Evolutionary conservation across 768 basidiomycete genomes (phyloP), one percentile per base, ranked within the genome.

Genomic region (Leccinum subtestaceum): DNA sequence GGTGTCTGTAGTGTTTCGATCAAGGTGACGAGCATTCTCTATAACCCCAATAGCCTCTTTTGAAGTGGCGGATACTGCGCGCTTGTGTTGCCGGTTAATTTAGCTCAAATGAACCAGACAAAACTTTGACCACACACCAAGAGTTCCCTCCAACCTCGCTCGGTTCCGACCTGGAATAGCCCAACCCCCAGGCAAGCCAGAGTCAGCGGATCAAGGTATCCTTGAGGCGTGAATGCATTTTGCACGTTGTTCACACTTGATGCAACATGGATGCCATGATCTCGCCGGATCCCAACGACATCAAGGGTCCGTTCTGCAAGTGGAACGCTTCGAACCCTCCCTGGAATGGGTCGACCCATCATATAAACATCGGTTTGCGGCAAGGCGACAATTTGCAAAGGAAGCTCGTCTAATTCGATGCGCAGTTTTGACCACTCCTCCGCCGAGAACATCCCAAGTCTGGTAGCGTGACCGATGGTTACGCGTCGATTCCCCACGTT

Each of bases 161-260:
- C 74, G 15, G 79, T 83, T 12, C 81, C 84, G 36, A 80, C 76
- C 67, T 86, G 86, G 65, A 86, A 87, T 31, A 86, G 62, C 3
- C 78, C 81, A 11, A 84, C 81, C 19, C 81, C 84, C 48, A 88
- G 78, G 36, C 82, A 77, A 52, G 84, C 81, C 55, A 88, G 71
- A 5, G 78, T 75, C n/a, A 88, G 72, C 9, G 86, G 85, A 73
- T 86, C 86, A 47, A 83, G 67, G 27, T 79, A 80, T 53, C 86
- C 87, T 72, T 88, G 86, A 43, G 86, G 87, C 36, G 83, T 87
- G 69, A 87, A 88, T 31, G 84, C 81, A 63, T 88, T 88, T 61
- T 81, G 81, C 64, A 86, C 79, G 65, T 87, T 86, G 70, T 87
- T 86, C 38, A 87, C 81, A 56, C 81, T 76, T 78, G 85, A 78